These are phyloP conservation scores for Nannochloris sp. DNA, from an alignment of 139 green algal species.

Conservation along the genomic window DNA sequence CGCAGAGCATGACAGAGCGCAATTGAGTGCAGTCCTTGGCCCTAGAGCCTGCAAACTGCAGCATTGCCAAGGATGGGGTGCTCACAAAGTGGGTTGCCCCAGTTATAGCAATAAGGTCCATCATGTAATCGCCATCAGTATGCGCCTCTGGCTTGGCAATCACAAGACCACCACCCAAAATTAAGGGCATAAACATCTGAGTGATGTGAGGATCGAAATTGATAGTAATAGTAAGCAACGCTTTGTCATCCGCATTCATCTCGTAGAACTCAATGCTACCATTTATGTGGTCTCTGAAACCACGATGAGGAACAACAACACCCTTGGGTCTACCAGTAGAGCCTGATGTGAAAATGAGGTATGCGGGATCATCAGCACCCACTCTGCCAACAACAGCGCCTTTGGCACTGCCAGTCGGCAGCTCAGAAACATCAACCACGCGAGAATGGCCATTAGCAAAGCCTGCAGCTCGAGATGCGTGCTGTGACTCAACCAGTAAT, in stretches of 20 bases:
- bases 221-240: neutral
- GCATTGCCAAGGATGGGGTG: no score
- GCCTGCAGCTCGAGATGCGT: neutral
- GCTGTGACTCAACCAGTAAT: neutral
- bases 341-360: constrained; percentile 58
- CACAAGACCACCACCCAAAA: neutral
- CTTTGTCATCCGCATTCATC: neutral
- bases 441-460: neutral
- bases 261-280: no score
- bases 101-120: constrained; percentile 3
- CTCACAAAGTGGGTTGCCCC: no score
- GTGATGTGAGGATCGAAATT: no score
- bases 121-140: constrained; percentile 4
- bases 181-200: neutral
- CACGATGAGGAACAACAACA: constrained; percentile 25
- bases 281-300: constrained; percentile 13
- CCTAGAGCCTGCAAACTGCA: no score
- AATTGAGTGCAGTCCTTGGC: no score
- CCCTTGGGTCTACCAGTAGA: no score
- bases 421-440: neutral
- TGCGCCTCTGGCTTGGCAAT: constrained; percentile 6
- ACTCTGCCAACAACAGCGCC: neutral
- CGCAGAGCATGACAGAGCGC: no score
- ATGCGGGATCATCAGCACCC: constrained; percentile 16
- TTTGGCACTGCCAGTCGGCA: neutral